phyloP scores from a whole-genome alignment of 495 filamentous ascomycete genomes.

The Aspergillus ellipticus region DNA sequence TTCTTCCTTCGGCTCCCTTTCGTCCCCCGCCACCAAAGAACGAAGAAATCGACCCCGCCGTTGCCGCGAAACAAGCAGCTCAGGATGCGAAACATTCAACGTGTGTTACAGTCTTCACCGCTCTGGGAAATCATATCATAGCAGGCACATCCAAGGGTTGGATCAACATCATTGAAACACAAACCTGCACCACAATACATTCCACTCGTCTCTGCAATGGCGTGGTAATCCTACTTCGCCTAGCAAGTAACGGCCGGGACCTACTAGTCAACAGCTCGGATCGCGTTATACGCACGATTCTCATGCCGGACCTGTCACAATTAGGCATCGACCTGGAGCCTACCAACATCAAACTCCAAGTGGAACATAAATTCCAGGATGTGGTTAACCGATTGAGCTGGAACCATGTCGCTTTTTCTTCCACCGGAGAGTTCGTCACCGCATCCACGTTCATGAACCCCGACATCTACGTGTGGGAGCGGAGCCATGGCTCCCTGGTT shows the following conservation, averaged over 20 bases:
- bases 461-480: constrained; percentile 98
- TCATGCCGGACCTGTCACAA: constrained; percentile 61
- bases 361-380: constrained; percentile 98
- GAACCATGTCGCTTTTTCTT: constrained; percentile 94
- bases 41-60: constrained; percentile 57
- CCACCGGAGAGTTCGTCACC: constrained; percentile 80
- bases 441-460: constrained; percentile 96
- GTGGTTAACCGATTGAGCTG: constrained; percentile 90
- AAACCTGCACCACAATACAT: constrained; percentile 73
- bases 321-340: constrained; percentile 43
- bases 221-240: constrained; percentile 83
- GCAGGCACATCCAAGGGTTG: constrained; percentile 92
- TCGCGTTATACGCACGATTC: constrained; percentile 84
- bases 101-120: constrained; percentile 84
- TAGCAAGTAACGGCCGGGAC: constrained; percentile 77
- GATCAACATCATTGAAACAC: constrained; percentile 87
- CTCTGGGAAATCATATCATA: constrained; percentile 78
- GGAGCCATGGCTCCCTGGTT: constrained; percentile 85
- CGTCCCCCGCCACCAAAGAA: constrained; percentile 54
- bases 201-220: constrained; percentile 80
- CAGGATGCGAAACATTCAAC: constrained; percentile 93
- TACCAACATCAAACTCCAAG: constrained; percentile 68
- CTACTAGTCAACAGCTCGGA: constrained; percentile 88
- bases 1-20: constrained; percentile 77
- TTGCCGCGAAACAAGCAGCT: constrained; percentile 77